phyloP scores from a whole-genome alignment of 106 monocot genomes.

The Apostasia shenzhenica region DNA sequence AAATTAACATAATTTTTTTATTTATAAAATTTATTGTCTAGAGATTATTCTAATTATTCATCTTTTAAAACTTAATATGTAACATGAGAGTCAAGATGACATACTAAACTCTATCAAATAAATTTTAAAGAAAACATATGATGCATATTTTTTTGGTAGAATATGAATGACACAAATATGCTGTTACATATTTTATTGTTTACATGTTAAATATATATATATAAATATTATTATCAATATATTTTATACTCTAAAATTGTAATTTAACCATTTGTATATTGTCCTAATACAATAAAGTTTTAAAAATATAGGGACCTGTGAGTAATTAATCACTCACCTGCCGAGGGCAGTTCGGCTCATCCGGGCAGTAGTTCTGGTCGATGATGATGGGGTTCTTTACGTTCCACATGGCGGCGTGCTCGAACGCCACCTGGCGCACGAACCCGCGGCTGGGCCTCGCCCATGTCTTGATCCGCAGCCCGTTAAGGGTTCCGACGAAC shows the following conservation, averaged over 20 bases:
- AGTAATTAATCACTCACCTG: slow-evolving; percentile 10
- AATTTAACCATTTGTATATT: background rate
- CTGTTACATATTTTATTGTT: background rate
- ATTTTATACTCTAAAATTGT: background rate
- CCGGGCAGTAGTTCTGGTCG: slow-evolving; percentile 44
- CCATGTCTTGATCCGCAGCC: slow-evolving; percentile 41
- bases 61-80: no score
- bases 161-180: background rate
- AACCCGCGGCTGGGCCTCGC: slow-evolving; percentile 23
- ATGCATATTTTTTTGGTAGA: no score
- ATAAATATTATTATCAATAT: background rate
- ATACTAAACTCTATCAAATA: no score
- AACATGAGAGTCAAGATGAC: no score
- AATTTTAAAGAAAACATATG: no score
- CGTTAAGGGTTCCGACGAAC: slow-evolving; percentile 24
- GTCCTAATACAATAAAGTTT: background rate
- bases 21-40: no score
- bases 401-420: slow-evolving; percentile 21
- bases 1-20: no score
- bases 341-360: slow-evolving; percentile 18
- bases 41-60: no score
- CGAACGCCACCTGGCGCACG: slow-evolving; percentile 13
- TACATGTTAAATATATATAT: background rate
- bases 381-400: slow-evolving; percentile 37
- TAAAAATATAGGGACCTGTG: background rate